phyloP scores from a whole-genome alignment of 2,329 filamentous ascomycete genomes.

The Pezicula carpinea region DNA sequence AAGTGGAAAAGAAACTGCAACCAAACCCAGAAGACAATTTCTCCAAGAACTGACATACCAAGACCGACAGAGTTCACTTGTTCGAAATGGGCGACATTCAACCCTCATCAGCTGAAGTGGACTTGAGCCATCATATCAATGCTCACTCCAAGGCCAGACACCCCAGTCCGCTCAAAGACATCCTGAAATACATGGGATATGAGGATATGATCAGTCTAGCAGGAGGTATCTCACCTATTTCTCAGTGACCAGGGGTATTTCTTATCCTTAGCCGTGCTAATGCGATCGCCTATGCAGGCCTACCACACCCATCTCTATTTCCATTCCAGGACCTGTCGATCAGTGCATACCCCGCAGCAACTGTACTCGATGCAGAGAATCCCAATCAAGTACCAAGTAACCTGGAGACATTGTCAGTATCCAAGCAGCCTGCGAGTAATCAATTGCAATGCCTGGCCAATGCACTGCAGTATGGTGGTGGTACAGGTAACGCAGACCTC shows the following conservation, averaged over 20 bases:
- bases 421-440: neutral
- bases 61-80: too few relatives aligned
- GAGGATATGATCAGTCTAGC: constrained; percentile 27
- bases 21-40: too few relatives aligned
- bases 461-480: constrained; percentile 1
- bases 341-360: constrained; percentile 4
- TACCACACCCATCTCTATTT: constrained; percentile 27
- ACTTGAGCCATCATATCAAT: constrained; percentile 30
- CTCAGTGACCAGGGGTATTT: too few relatives aligned
- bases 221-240: neutral
- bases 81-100: too few relatives aligned
- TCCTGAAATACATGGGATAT: constrained; percentile 29
- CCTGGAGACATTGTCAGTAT: neutral
- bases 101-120: constrained; percentile 4
- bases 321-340: constrained; percentile 17
- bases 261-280: too few relatives aligned
- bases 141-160: constrained; percentile 25
- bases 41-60: too few relatives aligned
- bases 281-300: too few relatives aligned
- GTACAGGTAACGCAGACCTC: constrained; percentile 3
- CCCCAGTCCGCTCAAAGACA: constrained; percentile 30
- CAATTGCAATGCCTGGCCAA: neutral
- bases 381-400: neutral
- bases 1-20: too few relatives aligned
- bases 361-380: neutral